Conservation (phyloP, 257 asterid genomes). For the Primulina huaijiensis region DNA sequence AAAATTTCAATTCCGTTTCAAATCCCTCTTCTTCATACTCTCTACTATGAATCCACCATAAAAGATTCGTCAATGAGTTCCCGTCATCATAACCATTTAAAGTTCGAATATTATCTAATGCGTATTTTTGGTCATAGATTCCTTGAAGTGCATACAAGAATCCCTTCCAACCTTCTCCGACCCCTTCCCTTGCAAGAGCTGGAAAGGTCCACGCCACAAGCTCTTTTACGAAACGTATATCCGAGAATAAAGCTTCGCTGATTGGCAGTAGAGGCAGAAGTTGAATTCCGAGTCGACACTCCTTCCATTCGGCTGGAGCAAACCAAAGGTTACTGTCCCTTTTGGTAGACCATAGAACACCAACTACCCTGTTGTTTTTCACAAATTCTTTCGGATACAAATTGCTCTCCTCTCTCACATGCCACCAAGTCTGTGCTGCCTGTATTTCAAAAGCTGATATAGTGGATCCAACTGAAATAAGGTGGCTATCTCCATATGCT, state of each 20-base stretch:
- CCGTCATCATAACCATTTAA: constrained; percentile 79
- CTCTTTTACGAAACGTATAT: constrained; percentile 47
- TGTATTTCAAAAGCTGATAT: constrained; percentile 73
- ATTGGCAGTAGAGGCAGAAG: constrained; percentile 74
- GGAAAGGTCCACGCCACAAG: constrained; percentile 79
- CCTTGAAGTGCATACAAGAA: constrained; percentile 76
- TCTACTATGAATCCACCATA: constrained; percentile 92
- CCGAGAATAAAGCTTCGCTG: constrained; percentile 68
- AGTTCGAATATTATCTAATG: constrained; percentile 43
- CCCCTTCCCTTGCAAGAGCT: constrained; percentile 74
- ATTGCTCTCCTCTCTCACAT: constrained; percentile 48
- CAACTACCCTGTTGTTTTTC: constrained; percentile 66
- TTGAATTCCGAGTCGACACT: constrained; percentile 81
- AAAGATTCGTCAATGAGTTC: constrained; percentile 67
- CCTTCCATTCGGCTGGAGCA: constrained; percentile 83
- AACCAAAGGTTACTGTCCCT: constrained; percentile 89
- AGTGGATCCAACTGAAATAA: constrained; percentile 66
- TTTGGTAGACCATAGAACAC: constrained; percentile 85
- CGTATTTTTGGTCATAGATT: constrained; percentile 56
- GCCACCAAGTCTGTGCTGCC: constrained; percentile 94
- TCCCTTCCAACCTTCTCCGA: constrained; percentile 97
- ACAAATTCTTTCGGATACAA: constrained; percentile 58
- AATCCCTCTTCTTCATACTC: constrained; percentile 33
- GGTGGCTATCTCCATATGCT: constrained; percentile 85
- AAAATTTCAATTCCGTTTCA: constrained; percentile 40